Evolutionary conservation across 2,329 filamentous ascomycete species (phyloP).

Genomic region (Colletotrichum sp.): DNA sequence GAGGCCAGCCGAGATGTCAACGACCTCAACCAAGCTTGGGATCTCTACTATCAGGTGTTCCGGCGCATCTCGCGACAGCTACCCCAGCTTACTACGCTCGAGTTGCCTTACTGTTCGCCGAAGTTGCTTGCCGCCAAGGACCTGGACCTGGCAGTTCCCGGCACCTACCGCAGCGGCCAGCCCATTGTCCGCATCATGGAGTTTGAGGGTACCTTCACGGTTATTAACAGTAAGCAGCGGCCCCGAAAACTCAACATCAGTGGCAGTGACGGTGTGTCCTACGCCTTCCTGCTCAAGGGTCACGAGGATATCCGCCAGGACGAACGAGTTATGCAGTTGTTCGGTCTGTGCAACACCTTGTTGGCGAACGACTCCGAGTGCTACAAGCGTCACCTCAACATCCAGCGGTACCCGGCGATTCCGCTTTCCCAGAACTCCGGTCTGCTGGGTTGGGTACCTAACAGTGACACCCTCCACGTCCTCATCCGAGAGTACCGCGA

Average conservation of each 20-base stretch:
- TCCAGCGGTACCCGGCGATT: constrained; percentile 96
- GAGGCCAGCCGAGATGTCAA: constrained; percentile 87
- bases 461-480: constrained; percentile 96
- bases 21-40: constrained; percentile 98
- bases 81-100: constrained; percentile 88
- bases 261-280: constrained; percentile 87
- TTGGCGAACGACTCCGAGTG: constrained; percentile 93
- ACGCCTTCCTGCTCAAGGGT: constrained; percentile 94
- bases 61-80: constrained; percentile 92
- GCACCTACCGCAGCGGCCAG: constrained; percentile 82
- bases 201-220: constrained; percentile 87
- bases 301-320: constrained; percentile 99
- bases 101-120: constrained; percentile 96
- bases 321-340: constrained; percentile 99
- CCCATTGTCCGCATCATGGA: constrained; percentile 85
- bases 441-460: constrained; percentile 93
- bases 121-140: constrained; percentile 86
- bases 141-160: constrained; percentile 92
- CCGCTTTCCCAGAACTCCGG: constrained; percentile 96
- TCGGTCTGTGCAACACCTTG: constrained; percentile 95
- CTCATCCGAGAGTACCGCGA: constrained; percentile 98
- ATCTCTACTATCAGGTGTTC: constrained; percentile 99
- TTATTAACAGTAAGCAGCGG: constrained; percentile 96
- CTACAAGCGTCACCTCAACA: constrained; percentile 96
- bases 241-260: constrained; percentile 87